These are phyloP conservation scores for Malassezia slooffiae DNA, from an alignment of 1,284 basidiomycete genomes.

Conservation along the genomic window DNA sequence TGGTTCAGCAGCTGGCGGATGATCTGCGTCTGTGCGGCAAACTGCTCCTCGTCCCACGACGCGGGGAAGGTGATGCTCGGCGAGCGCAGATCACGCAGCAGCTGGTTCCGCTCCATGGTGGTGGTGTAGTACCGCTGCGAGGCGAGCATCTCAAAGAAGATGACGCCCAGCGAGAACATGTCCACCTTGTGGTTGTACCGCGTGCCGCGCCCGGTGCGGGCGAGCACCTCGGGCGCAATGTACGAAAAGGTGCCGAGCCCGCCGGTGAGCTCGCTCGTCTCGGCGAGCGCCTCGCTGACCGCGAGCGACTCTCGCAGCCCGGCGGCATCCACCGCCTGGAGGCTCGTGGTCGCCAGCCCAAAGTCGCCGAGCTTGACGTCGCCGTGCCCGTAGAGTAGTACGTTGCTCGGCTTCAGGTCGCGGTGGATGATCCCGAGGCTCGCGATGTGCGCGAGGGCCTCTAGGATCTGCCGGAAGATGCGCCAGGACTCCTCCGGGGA, in stretches of 20 bases:
- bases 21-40: constrained; percentile 54
- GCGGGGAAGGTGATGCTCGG: constrained; percentile 64
- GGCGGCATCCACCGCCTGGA: constrained; percentile 31
- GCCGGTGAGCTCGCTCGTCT: constrained; percentile 53
- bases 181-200: constrained; percentile 71
- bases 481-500: constrained; percentile 65
- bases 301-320: constrained; percentile 51
- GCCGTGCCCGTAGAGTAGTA: constrained; percentile 52
- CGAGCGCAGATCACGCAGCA: constrained; percentile 66
- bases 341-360: constrained; percentile 56
- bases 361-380: constrained; percentile 94
- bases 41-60: constrained; percentile 56
- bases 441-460: constrained; percentile 75
- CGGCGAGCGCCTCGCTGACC: constrained; percentile 53
- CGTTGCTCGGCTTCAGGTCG: constrained; percentile 51
- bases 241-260: constrained; percentile 83
- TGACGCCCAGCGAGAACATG: constrained; percentile 83
- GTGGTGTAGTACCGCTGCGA: constrained; percentile 59
- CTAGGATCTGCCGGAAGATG: constrained; percentile 78
- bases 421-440: constrained; percentile 78
- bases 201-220: constrained; percentile 51
- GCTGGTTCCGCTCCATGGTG: constrained; percentile 69
- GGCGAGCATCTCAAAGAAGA: constrained; percentile 96
- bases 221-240: constrained; percentile 62
- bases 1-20: constrained; percentile 74